Evolutionary conservation across 306 rosid species (phyloP).

Genomic region (Dalbergia cochinchinensis): DNA sequence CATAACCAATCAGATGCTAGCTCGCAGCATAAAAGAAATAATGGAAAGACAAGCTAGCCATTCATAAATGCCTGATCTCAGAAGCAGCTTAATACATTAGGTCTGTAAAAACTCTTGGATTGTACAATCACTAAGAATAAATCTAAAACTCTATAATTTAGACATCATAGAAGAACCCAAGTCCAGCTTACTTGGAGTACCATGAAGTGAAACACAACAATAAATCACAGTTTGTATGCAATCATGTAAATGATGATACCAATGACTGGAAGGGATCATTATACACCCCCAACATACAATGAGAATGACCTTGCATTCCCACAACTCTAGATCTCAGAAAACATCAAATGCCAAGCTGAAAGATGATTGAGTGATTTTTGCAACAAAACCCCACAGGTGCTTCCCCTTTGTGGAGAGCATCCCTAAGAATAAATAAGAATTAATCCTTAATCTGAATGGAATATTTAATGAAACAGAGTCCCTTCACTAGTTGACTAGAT

Average conservation of each 20-base stretch:
- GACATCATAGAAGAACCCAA: conserved; percentile 22
- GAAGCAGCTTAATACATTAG: conserved; percentile 17
- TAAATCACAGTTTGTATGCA: conserved; percentile 56
- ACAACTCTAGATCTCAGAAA: conserved; percentile 43
- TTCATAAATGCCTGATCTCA: background rate
- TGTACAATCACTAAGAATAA: conserved; percentile 36
- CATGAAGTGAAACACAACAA: conserved; percentile 51
- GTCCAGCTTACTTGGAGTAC: conserved; percentile 40
- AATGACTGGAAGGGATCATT: conserved; percentile 41
- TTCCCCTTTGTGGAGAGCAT: conserved; percentile 57
- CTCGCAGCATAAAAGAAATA: background rate
- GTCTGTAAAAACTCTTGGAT: conserved; percentile 26
- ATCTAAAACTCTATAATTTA: conserved; percentile 30
- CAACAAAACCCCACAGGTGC: conserved; percentile 52
- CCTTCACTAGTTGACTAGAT: conserved; percentile 61
- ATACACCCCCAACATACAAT: conserved; percentile 51
- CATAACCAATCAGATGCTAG: too few relatives aligned
- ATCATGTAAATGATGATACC: conserved; percentile 53
- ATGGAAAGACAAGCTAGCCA: background rate
- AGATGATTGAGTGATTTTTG: conserved; percentile 45
- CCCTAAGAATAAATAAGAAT: conserved; percentile 64
- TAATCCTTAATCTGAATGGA: conserved; percentile 52
- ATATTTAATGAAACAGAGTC: conserved; percentile 49
- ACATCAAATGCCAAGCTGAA: conserved; percentile 46
- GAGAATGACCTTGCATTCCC: conserved; percentile 60